phyloP scores from a whole-genome alignment of 2,329 filamentous ascomycete genomes.

The Diaporthe citrichinensis region DNA sequence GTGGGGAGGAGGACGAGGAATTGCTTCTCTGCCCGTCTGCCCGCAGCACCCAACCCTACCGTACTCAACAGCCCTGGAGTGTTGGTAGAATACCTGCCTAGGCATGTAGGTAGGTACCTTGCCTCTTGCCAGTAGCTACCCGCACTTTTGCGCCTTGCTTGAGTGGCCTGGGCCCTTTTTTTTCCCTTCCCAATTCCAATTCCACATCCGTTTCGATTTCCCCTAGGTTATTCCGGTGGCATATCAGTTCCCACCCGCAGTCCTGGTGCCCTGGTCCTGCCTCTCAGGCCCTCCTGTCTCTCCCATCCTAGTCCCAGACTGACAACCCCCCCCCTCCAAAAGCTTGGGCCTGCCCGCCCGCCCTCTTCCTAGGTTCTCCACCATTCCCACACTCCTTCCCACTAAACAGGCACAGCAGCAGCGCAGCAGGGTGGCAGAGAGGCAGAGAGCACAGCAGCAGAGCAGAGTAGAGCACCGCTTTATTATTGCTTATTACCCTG shows the following conservation, averaged over 20 bases:
- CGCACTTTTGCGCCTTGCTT: conserved; percentile 6
- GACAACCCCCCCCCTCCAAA: background rate
- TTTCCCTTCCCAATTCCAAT: conserved; percentile 19
- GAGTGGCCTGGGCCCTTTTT: conserved; percentile 22
- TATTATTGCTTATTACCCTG: conserved; percentile 7
- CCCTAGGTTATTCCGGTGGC: conserved; percentile 28
- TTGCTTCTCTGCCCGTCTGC: conserved; percentile 8
- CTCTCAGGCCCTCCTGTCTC: conserved; percentile 6
- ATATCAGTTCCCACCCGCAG: background rate
- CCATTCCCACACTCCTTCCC: conserved; percentile 30
- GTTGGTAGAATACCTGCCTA: background rate
- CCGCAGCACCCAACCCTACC: conserved; percentile 7
- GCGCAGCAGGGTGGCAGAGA: background rate
- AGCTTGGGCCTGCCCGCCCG: conserved; percentile 32
- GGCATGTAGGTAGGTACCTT: background rate
- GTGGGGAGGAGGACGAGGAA: background rate
- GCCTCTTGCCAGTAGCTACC: background rate
- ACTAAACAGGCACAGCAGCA: conserved; percentile 19
- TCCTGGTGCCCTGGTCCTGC: conserved; percentile 7
- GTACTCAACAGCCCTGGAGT: background rate
- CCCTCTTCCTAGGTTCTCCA: conserved; percentile 16
- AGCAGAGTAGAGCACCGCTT: background rate
- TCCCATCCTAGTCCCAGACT: conserved; percentile 23
- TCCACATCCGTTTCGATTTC: conserved; percentile 5
- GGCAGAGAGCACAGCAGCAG: conserved; percentile 3